Conservation (phyloP, 768 basidiomycete genomes). For the Mycena albidolilacea region DNA sequence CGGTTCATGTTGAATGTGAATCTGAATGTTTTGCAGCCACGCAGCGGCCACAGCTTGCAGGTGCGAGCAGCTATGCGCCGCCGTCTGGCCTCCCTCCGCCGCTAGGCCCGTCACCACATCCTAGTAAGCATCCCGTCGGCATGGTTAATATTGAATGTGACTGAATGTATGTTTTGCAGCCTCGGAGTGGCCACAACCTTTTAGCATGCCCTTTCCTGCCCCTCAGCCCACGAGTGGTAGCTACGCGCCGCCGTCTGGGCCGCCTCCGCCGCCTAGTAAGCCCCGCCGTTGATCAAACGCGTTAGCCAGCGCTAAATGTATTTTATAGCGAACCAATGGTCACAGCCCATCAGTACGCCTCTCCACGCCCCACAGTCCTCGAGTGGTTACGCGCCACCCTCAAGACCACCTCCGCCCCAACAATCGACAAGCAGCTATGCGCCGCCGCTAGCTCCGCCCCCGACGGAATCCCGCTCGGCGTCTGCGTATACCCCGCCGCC, state of each 20-base stretch:
- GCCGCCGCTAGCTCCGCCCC: conserved; percentile 26
- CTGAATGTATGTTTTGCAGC: neutral
- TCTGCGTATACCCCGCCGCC: neutral
- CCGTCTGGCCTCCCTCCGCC: neutral
- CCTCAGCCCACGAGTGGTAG: neutral
- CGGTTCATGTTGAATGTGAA: neutral
- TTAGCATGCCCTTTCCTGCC: neutral
- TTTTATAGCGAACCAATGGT: too few species aligned
- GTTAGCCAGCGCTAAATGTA: neutral
- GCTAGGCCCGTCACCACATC: neutral
- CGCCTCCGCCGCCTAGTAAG: too few species aligned
- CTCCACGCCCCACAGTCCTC: neutral
- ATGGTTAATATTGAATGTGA: neutral
- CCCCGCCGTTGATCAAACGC: too few species aligned
- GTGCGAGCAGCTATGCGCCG: neutral
- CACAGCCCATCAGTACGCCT: too few species aligned
- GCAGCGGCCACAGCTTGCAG: too few species aligned
- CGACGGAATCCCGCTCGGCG: neutral
- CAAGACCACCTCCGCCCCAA: neutral
- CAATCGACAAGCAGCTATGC: conserved; percentile 13
- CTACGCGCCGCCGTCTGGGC: neutral
- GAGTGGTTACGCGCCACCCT: neutral
- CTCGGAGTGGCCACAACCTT: neutral
- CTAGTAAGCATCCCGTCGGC: neutral
- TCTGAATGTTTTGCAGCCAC: neutral